Conservation (phyloP, 352 stramenopile species). For the Phytophthora meadii region DNA sequence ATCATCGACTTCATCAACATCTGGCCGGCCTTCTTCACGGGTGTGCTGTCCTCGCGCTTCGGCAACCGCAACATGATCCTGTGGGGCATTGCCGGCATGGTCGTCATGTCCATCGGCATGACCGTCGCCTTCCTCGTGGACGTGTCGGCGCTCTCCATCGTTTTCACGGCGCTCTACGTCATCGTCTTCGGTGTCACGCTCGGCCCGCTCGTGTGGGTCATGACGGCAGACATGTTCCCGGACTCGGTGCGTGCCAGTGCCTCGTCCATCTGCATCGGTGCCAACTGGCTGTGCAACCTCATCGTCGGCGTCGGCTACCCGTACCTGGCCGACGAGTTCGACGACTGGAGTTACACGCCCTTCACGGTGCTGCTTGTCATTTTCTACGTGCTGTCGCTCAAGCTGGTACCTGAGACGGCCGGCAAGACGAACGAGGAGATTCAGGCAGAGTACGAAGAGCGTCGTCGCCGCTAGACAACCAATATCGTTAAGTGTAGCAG, state of each 20-base stretch:
- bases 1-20: too few relatives aligned
- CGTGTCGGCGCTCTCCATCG: slow-evolving; percentile 43
- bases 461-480: slow-evolving; percentile 11
- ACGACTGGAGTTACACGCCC: slow-evolving; percentile 46
- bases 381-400: slow-evolving; percentile 52
- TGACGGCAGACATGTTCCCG: slow-evolving; percentile 29
- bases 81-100: too few relatives aligned
- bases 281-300: slow-evolving; percentile 56
- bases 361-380: slow-evolving; percentile 46
- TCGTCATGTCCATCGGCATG: slow-evolving; percentile 49
- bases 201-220: slow-evolving; percentile 50
- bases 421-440: slow-evolving; percentile 69
- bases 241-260: slow-evolving; percentile 41
- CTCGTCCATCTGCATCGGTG: slow-evolving; percentile 44
- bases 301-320: slow-evolving; percentile 52
- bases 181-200: slow-evolving; percentile 51
- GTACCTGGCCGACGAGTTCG: slow-evolving; percentile 40
- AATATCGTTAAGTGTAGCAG: slow-evolving; percentile 1
- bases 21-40: too few relatives aligned
- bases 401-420: slow-evolving; percentile 47
- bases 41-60: too few relatives aligned
- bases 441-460: slow-evolving; percentile 49
- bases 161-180: slow-evolving; percentile 60
- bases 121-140: slow-evolving; percentile 53
- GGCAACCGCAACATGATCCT: too few relatives aligned